Evolutionary conservation across 148 eudicot genomes (phyloP), one percentile per base, ranked within the genome.

Genomic region (Dysphania ambrosioides): DNA sequence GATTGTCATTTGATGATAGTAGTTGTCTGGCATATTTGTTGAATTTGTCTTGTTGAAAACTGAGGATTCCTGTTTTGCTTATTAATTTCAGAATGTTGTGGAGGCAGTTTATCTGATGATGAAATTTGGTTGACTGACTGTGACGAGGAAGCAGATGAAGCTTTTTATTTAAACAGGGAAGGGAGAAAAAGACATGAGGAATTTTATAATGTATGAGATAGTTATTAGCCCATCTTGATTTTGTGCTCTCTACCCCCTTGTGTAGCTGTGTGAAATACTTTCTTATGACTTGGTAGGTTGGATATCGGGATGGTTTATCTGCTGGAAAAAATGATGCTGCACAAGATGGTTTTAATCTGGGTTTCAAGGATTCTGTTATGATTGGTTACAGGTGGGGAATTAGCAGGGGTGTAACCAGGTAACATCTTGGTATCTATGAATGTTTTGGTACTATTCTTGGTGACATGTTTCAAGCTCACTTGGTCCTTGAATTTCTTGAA

Each of bases 331-430:
- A n/a, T n/a, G n/a, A n/a, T n/a, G n/a, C n/a, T n/a, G n/a, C n/a
- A n/a, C n/a, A n/a, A n/a, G n/a, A n/a, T n/a, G n/a, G n/a, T n/a
- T n/a, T n/a, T n/a, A n/a, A n/a, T n/a, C n/a, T n/a, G n/a, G n/a
- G n/a, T n/a, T n/a, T n/a, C n/a, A n/a, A n/a, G n/a, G n/a, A n/a
- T n/a, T n/a, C n/a, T n/a, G n/a, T n/a, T n/a, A n/a, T n/a, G n/a
- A n/a, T 38, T 70, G 98, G 96, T 26, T 79, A 83, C 86, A 88
- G 76, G 30, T 89, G 88, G 96, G 98, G 93, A 66, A 80, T 87
- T 77, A 88, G 86, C 40, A 83, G 96, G 77, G 98, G 98, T 36
- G 72, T 91, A 70, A 87, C 93, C 42, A 90, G 98, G 98, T 91
- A 85, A 79, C 6, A 2, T 58, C 35, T 68, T 18, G 4, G 8